Base-by-base conservation (phyloP, 306 rosid species). In the Pyrus pyrifolia region DNA sequence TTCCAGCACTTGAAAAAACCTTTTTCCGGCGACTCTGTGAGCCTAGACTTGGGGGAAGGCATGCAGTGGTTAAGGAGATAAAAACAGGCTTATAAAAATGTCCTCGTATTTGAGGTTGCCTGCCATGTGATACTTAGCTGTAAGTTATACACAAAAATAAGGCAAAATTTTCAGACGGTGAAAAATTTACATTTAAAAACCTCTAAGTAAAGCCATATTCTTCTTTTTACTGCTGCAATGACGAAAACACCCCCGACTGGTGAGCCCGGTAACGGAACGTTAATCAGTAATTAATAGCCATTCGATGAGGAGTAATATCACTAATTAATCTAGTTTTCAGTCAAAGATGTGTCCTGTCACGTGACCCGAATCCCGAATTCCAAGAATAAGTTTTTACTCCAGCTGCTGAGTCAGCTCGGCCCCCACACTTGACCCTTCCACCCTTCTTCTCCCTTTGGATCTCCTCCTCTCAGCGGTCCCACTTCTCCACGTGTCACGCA, bases 331-430 rank as follows among this genome's bases (percentile, higher is more conserved):
- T 17, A 18, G 15, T 84, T 78, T 71, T 67, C 80, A 74, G 95
- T 93, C 95, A 90, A 90, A 91, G 86, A 87, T 85, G 84, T 83
- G 86, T 77, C 81, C 77, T 11, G 82, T 88, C 96, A 91, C 96
- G 93, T 89, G 97, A 91, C 88, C 67, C 25, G 73, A 81, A 83
- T 79, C 82, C 62, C 86, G 33, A 33, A 74, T 68, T 76, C 71
- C 80, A 14, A 81, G 70, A 70, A 58, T 57, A 44, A 3, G 0
- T 30, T 72, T 58, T 23, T 19, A 29, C 9, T 10, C 30, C 14
- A 1, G 22, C 5, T 0, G 85, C 91, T 52, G 79, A 79, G 30
- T 81, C 86, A 74, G 67, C 86, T 14, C 30, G 25, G 19, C n/a
- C 42, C 85, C 75, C 76, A 6, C 75, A 76, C 73, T 40, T 27